Conservation (phyloP, 2,329 filamentous ascomycete species). For the Bipolaris sorokiniana region DNA sequence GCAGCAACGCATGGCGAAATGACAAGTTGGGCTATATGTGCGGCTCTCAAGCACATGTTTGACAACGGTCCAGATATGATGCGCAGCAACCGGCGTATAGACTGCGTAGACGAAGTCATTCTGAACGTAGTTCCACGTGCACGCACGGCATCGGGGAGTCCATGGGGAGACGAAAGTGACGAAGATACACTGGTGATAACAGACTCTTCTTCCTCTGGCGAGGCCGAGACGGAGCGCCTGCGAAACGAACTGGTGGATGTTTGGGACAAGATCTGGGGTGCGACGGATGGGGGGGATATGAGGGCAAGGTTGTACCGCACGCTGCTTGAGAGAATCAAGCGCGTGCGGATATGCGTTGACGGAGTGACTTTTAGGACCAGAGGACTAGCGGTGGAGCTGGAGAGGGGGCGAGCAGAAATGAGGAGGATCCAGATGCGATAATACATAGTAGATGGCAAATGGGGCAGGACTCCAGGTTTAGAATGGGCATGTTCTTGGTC, state of each 20-base stretch:
- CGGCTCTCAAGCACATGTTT: slow-evolving; percentile 39
- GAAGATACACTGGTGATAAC: slow-evolving; percentile 1
- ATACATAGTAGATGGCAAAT: slow-evolving; percentile 6
- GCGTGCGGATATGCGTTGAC: slow-evolving; percentile 42
- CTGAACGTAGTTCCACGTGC: slow-evolving; percentile 40
- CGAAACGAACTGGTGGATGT: slow-evolving; percentile 35
- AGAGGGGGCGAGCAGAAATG: slow-evolving; percentile 40
- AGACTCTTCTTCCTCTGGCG: background rate
- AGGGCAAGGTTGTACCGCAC: slow-evolving; percentile 30
- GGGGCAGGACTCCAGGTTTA: background rate
- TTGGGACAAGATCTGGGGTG: slow-evolving; percentile 44
- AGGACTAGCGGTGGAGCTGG: slow-evolving; percentile 40
- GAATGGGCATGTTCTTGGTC: background rate
- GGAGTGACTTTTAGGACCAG: slow-evolving; percentile 34
- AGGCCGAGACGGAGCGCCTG: background rate
- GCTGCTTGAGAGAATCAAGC: slow-evolving; percentile 38
- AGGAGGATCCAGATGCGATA: slow-evolving; percentile 37
- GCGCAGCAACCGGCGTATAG: slow-evolving; percentile 11
- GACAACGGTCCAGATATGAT: slow-evolving; percentile 34
- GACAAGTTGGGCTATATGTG: slow-evolving; percentile 45
- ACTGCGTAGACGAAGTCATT: slow-evolving; percentile 39
- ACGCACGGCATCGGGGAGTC: background rate
- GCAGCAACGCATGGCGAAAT: slow-evolving; percentile 26
- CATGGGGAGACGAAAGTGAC: background rate
- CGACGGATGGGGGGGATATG: slow-evolving; percentile 22